These are phyloP conservation scores for Aspergillus leporis DNA, from an alignment of 495 filamentous ascomycete species.

Conservation along the genomic window DNA sequence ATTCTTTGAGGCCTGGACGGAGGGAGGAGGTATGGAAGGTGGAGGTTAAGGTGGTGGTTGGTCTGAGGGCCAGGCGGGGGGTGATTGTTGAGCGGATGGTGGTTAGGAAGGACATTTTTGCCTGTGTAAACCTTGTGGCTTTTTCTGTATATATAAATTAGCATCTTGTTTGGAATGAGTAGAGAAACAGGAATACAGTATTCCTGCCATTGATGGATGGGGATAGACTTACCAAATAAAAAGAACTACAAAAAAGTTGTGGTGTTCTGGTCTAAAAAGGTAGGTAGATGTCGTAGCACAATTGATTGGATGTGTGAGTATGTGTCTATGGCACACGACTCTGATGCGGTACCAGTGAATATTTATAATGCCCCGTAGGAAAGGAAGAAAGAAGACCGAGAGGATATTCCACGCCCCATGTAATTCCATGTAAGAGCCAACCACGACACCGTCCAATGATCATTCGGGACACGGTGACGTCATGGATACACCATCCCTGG, in stretches of 20 bases:
- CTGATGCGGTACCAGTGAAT: neutral
- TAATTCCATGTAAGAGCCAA: neutral
- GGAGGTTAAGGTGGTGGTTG: constrained; percentile 16
- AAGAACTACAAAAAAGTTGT: too few relatives aligned
- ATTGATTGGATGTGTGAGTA: too few relatives aligned
- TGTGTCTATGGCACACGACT: neutral
- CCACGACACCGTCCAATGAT: neutral
- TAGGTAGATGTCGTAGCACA: too few relatives aligned
- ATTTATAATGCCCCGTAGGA: neutral
- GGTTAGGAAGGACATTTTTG: constrained; percentile 37
- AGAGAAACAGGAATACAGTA: neutral
- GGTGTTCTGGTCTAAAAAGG: too few relatives aligned
- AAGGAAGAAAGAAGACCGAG: neutral
- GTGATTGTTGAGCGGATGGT: constrained; percentile 25
- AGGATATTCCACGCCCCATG: neutral
- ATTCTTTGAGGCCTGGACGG: constrained; percentile 35
- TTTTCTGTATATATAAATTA: too few relatives aligned
- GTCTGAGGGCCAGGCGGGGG: constrained; percentile 21
- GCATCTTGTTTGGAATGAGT: neutral
- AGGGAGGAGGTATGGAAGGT: constrained; percentile 33
- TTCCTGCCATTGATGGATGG: neutral
- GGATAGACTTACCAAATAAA: neutral
- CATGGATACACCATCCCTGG: constrained; percentile 10
- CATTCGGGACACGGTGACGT: constrained; percentile 11
- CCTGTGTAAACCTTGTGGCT: too few relatives aligned